These are phyloP conservation scores for Orbilia blumenaviensis DNA, from an alignment of 2,329 filamentous ascomycete species.

Conservation along the genomic window DNA sequence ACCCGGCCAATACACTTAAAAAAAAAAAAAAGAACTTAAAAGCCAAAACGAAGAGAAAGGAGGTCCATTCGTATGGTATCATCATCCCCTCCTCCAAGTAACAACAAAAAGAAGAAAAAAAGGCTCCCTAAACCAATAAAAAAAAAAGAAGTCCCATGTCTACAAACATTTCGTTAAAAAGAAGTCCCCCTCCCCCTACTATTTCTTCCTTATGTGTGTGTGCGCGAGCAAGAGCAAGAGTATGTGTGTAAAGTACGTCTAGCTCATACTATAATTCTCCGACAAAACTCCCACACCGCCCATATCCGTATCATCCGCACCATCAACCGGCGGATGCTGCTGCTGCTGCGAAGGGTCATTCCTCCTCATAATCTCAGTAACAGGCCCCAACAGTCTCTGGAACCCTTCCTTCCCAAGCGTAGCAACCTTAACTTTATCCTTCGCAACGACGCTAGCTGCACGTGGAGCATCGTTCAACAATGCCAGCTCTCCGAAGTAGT, in stretches of 20 bases:
- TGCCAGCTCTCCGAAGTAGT: conserved; percentile 96
- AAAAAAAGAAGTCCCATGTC: too few species aligned
- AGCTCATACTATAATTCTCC: conserved; percentile 65
- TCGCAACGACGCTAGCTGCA: conserved; percentile 85
- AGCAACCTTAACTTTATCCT: conserved; percentile 90
- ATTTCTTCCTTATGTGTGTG: not conserved
- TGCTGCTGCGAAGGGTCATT: conserved; percentile 66
- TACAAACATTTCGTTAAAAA: too few species aligned
- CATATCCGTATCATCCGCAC: conserved; percentile 70
- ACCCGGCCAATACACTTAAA: too few species aligned
- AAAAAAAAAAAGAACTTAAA: too few species aligned
- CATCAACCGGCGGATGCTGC: conserved; percentile 40
- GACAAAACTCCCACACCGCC: conserved; percentile 65
- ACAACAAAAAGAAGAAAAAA: too few species aligned
- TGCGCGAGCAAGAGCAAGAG: not conserved
- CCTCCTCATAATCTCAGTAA: conserved; percentile 92
- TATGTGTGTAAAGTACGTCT: conserved; percentile 30
- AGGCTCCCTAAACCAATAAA: too few species aligned
- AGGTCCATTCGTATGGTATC: too few species aligned
- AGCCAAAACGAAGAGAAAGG: too few species aligned
- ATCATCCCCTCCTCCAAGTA: too few species aligned
- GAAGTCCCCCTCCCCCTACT: not conserved
- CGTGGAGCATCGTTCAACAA: conserved; percentile 91
- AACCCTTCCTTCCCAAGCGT: conserved; percentile 93
- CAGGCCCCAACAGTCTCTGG: conserved; percentile 88